phyloP scores from a whole-genome alignment of 768 basidiomycete species.

The Strobilomyces dryophilus region DNA sequence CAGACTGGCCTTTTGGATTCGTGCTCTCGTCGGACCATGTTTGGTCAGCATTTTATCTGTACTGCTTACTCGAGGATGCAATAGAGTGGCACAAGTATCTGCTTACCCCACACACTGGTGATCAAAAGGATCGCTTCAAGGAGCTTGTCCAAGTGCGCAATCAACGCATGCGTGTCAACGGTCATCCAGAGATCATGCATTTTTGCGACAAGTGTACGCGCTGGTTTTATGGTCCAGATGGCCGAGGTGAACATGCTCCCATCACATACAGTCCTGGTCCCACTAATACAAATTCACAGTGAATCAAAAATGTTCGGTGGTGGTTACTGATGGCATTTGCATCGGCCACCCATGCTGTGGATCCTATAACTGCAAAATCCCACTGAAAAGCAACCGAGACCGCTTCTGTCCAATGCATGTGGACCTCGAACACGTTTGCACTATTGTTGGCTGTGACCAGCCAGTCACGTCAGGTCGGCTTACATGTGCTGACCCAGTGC shows the following conservation, averaged over 20 bases:
- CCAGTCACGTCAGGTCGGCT: slow-evolving; percentile 13
- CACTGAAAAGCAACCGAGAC: neutral
- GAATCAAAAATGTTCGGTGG: neutral
- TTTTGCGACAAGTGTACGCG: slow-evolving; percentile 4
- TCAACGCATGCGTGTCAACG: neutral
- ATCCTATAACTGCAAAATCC: neutral
- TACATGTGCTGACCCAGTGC: neutral
- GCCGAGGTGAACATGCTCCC: neutral
- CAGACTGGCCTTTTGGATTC: neutral
- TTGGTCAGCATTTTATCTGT: neutral
- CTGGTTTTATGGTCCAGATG: neutral
- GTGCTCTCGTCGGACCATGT: neutral
- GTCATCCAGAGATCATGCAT: neutral
- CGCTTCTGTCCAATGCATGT: neutral
- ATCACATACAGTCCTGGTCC: no score
- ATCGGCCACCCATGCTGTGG: slow-evolving; percentile 7
- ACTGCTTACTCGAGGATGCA: slow-evolving; percentile 5
- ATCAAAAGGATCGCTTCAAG: neutral
- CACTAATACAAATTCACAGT: neutral
- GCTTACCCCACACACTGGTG: neutral
- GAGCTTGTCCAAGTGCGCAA: neutral
- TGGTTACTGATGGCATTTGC: neutral
- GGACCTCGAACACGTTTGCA: neutral
- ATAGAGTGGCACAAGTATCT: neutral
- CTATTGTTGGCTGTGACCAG: neutral